Percentiles rank a stretch among this genome's conserved stretches.
These are phyloP conservation scores for Solanum lignicaule DNA, from an alignment of 257 asterid species.

Conservation along the genomic window DNA sequence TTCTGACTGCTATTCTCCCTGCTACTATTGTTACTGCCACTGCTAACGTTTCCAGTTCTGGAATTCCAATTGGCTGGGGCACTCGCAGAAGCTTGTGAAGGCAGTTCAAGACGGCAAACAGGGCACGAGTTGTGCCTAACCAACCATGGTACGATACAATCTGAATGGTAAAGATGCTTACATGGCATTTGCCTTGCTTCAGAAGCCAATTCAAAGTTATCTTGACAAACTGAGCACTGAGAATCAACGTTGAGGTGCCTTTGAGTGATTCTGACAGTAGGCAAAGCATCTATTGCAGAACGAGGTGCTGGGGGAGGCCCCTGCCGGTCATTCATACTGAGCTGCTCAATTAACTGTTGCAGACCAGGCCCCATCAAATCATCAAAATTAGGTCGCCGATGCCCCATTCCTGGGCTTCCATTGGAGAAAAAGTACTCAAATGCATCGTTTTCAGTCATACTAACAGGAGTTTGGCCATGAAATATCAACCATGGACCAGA, in stretches of 20 bases:
- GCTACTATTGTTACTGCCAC: conserved; percentile 22
- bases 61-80: conserved; percentile 19
- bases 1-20: conserved; percentile 29
- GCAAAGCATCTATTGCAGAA: conserved; percentile 38
- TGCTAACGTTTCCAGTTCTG: conserved; percentile 22
- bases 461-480: conserved; percentile 25
- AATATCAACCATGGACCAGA: conserved; percentile 49
- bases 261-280: conserved; percentile 26
- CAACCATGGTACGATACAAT: conserved; percentile 53
- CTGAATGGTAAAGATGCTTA: conserved; percentile 42
- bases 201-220: conserved; percentile 32
- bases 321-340: conserved; percentile 21
- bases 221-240: conserved; percentile 52
- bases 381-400: conserved; percentile 19
- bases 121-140: conserved; percentile 52
- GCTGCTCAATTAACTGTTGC: conserved; percentile 29
- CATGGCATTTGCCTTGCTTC: conserved; percentile 50
- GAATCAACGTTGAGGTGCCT: conserved; percentile 27
- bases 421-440: conserved; percentile 17
- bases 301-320: conserved; percentile 47
- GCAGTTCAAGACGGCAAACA: conserved; percentile 46
- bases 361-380: conserved; percentile 33
- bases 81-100: conserved; percentile 19
- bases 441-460: conserved; percentile 14
- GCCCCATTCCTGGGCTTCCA: conserved; percentile 24